Conservation (phyloP, 257 asterid species). For the Sherardia arvensis region DNA sequence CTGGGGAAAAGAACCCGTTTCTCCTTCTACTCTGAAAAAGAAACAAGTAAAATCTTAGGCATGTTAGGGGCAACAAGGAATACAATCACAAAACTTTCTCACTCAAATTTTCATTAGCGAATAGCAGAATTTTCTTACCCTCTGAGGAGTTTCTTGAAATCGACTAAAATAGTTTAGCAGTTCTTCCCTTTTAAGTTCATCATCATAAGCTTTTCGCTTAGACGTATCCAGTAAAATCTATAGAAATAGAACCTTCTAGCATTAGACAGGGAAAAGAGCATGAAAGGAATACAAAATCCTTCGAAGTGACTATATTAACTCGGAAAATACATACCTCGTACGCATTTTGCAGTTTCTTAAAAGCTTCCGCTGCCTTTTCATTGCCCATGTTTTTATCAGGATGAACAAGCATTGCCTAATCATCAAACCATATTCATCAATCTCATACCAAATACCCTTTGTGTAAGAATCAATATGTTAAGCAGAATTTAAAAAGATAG, state of each 20-base stretch:
- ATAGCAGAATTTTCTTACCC: conserved; percentile 29
- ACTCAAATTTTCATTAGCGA: neutral
- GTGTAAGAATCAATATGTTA: neutral
- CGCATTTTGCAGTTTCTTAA: conserved; percentile 95
- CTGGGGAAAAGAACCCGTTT: conserved; percentile 35
- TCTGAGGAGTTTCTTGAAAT: conserved; percentile 57
- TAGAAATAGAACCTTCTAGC: conserved; percentile 12
- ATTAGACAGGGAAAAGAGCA: conserved; percentile 12
- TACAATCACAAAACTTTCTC: neutral
- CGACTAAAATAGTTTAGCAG: conserved; percentile 70
- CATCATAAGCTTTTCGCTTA: conserved; percentile 83
- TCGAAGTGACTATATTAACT: neutral
- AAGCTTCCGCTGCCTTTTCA: conserved; percentile 95
- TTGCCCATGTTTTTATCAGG: conserved; percentile 99
- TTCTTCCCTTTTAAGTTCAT: conserved; percentile 85
- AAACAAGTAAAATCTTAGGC: conserved; percentile 11
- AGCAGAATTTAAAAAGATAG: neutral
- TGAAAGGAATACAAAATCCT: neutral
- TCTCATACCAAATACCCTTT: conserved; percentile 6
- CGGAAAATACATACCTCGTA: conserved; percentile 55
- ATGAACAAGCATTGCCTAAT: conserved; percentile 97
- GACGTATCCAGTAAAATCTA: conserved; percentile 78
- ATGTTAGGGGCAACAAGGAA: conserved; percentile 3
- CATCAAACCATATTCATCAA: conserved; percentile 15
- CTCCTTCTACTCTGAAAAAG: conserved; percentile 51